Percentiles rank a stretch among this genome's conserved stretches.
Evolutionary conservation across 208 protist genomes (phyloP).

Genomic region (Crithidia acanthocephali): DNA sequence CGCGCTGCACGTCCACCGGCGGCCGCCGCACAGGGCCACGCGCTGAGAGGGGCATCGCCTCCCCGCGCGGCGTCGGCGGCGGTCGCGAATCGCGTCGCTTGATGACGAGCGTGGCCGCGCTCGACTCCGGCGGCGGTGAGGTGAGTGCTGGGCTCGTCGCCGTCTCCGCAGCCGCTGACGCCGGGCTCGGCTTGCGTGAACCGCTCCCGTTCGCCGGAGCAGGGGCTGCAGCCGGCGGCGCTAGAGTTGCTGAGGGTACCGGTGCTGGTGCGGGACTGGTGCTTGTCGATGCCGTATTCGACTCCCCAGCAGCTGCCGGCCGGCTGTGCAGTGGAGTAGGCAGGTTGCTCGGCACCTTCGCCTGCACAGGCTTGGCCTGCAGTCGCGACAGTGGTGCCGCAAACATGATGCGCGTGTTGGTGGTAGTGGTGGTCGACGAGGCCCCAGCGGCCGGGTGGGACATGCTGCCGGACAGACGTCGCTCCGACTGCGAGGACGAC

Average conservation of each 20-base stretch:
- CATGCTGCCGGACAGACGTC: background rate
- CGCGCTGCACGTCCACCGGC: background rate
- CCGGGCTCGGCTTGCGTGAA: background rate
- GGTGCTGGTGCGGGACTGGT: background rate
- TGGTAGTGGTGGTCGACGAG: no score
- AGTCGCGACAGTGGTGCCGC: slow-evolving; percentile 6
- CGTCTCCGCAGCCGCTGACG: background rate
- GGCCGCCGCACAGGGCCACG: slow-evolving; percentile 12
- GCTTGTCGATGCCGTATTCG: background rate
- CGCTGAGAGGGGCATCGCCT: slow-evolving; percentile 5
- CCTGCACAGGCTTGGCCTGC: slow-evolving; percentile 14
- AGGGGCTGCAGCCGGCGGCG: background rate
- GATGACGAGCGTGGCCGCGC: slow-evolving; percentile 8
- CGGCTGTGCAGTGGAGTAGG: background rate
- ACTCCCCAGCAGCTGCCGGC: background rate
- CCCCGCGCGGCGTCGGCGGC: background rate
- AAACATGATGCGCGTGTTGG: slow-evolving; percentile 9
- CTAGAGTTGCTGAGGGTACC: background rate
- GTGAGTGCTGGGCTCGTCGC: background rate
- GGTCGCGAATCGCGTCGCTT: slow-evolving; percentile 19
- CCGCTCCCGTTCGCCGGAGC: background rate
- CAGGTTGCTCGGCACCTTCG: slow-evolving; percentile 23
- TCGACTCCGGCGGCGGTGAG: background rate
- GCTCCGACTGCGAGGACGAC: slow-evolving; percentile 12
- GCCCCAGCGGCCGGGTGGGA: background rate